Evolutionary conservation across 176 grass and related monocot species (phyloP), one percentile per base, ranked within the genome.

Genomic region (Oryza longistaminata): DNA sequence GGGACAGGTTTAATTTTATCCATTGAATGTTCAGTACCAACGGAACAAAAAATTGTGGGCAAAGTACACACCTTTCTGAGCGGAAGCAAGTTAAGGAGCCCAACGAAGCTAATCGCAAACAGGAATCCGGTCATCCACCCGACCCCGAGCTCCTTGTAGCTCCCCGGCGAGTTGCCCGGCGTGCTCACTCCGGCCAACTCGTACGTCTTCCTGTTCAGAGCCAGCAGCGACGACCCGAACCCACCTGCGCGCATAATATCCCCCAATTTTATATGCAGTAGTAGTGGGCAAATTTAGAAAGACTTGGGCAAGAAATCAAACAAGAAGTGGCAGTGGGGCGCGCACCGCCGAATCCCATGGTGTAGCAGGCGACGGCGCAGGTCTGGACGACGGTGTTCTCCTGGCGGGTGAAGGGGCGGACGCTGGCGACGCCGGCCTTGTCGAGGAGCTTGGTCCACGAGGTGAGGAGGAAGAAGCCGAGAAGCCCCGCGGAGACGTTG

Each of bases 121-220:
- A 97, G 81, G 85, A 97, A 97, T 48, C 82, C 91, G 16, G 82
- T 86, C 89, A 94, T 97, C 94, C 94, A 97, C 33, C 94, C 91
- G 37, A 97, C 33, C 9, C 87, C 52, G 10, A 87, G 94, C 52
- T 97, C 91, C 81, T 90, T 97, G 77, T 97, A 97, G 86, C 91
- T 97, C n/a, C 87, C 94, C 13, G 85, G 85, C 11, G 82, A 71
- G 40, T 97, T 97, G 2, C 89, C 94, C 14, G 75, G 88, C 19
- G 89, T 90, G 70, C 83, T 84, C 88, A 89, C 91, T 48, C 94
- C 91, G 52, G 89, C 87, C 62, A 90, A 75, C 72, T 97, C 89
- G 44, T 97, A 97, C 11, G 94, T 94, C 79, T 82, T 93, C 89
- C 88, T 94, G 82, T 94, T 68, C 67, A 97, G 82, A 69, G 70